Conservation (phyloP, 208 protist species). For the Acanthamoeba culbertsoni region DNA sequence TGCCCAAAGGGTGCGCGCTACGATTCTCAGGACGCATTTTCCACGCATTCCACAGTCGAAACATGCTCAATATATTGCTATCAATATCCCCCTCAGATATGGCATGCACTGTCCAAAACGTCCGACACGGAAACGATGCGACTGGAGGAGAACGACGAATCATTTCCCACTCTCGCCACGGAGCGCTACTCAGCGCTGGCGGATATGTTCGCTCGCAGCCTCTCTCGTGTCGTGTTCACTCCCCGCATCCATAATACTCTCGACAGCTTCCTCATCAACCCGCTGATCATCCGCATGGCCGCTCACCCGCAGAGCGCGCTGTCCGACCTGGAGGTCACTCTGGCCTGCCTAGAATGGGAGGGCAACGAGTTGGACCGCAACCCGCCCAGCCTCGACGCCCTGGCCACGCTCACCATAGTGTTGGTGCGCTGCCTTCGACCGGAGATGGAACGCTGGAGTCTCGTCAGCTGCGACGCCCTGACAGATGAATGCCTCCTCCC, state of each 20-base stretch:
- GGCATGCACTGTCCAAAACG: neutral
- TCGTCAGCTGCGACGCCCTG: neutral
- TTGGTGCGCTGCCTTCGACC: neutral
- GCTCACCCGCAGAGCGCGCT: neutral
- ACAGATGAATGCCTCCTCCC: neutral
- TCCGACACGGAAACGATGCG: neutral
- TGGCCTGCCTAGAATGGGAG: neutral
- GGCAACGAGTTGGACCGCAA: neutral
- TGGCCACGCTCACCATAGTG: neutral
- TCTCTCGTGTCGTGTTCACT: neutral
- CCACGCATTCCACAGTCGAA: too few species aligned
- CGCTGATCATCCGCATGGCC: neutral
- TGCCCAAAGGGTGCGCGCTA: neutral
- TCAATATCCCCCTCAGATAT: neutral
- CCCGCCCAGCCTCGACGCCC: neutral
- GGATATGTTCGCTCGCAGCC: neutral
- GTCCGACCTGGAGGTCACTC: neutral
- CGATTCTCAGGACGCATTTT: neutral
- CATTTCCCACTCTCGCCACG: too few species aligned
- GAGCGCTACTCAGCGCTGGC: neutral
- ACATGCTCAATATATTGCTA: neutral
- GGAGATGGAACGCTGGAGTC: neutral
- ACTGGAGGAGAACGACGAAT: neutral
- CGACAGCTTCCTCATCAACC: neutral
- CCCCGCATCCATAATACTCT: neutral